Evolutionary conservation across 495 filamentous ascomycete genomes (phyloP), one percentile per base, ranked within the genome.

Genomic region (Penicillium roqueforti): DNA sequence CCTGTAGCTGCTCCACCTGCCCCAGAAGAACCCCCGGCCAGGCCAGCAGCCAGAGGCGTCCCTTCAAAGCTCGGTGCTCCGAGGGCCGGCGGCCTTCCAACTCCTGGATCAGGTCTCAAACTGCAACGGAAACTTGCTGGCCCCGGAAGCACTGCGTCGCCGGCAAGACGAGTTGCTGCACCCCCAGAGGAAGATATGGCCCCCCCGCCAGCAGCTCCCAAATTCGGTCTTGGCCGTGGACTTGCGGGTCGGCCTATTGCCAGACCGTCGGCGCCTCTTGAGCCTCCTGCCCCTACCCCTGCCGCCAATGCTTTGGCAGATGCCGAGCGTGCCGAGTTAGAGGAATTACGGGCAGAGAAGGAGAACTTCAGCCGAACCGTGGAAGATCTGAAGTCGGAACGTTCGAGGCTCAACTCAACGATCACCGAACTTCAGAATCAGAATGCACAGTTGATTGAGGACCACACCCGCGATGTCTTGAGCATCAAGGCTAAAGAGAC

Each of bases 401-500:
- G 87, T 39, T 78, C 83, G 16, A 88, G 82, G 55, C 75, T 92
- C 9, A 80, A 78, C 38, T 91, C 87, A 0, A 87, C 92, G 56
- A 82, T 97, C 42, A 85, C 87, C 47, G 92, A 97, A 65, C 77
- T 97, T 2, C 90, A 92, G 68, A 91, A 95, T 58, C 87, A 96
- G 63, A 97, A 99, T 60, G 93, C 95, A 14, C 87, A 96, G 58
- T 78, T 97, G 14, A 97, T 97, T 47, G 95, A 99, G 72, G 93
- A 97, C 60, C 92, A 97, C 63, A 99, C 95, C 2, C 77, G 92
- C 46, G 93, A 97, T 65, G 89, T 96, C 9, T 80, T 99, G 19
- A 89, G 89, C 58, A 92, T 97, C 70, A 97, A 97, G 59, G 95
- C 95, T 31, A 99, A 99, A 68, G 95, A 97, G 68, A 97, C 95